Conservation (phyloP, 2,329 filamentous ascomycete species). For the Arachnopeziza araneosa region DNA sequence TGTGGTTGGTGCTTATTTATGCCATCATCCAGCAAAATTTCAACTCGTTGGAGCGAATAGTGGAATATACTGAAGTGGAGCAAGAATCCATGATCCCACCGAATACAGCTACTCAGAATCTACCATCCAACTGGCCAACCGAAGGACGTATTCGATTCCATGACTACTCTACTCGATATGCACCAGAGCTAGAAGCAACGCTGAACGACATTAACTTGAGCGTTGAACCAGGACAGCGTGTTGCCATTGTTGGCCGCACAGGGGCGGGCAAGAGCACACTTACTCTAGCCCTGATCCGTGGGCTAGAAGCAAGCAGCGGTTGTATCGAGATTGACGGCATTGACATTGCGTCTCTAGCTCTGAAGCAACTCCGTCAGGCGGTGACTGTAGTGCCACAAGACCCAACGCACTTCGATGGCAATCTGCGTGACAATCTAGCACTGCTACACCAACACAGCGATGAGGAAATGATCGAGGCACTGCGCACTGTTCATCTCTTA, state of each 20-base stretch:
- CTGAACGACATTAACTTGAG: conserved; percentile 64
- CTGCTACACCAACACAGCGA: neutral
- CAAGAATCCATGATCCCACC: neutral
- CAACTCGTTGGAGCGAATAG: neutral
- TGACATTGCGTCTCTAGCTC: conserved; percentile 64
- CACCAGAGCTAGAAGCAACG: conserved; percentile 45
- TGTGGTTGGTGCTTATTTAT: neutral
- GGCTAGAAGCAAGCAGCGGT: conserved; percentile 56
- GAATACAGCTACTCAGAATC: neutral
- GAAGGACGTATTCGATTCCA: neutral
- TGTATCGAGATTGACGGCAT: conserved; percentile 57
- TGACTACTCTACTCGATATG: neutral
- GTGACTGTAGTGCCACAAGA: conserved; percentile 78
- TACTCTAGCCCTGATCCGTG: conserved; percentile 72
- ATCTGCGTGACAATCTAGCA: neutral
- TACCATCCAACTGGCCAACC: neutral
- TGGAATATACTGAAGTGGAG: neutral
- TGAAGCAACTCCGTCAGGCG: conserved; percentile 65
- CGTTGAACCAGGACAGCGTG: conserved; percentile 65
- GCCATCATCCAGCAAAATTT: neutral
- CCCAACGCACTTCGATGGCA: conserved; percentile 65
- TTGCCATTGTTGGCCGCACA: conserved; percentile 73
- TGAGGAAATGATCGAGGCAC: neutral
- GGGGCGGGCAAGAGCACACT: conserved; percentile 76
- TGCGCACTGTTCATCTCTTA: neutral